Evolutionary conservation across 2,329 filamentous ascomycete genomes (phyloP), one percentile per base, ranked within the genome.

Genomic region (Sporothrix inflata): DNA sequence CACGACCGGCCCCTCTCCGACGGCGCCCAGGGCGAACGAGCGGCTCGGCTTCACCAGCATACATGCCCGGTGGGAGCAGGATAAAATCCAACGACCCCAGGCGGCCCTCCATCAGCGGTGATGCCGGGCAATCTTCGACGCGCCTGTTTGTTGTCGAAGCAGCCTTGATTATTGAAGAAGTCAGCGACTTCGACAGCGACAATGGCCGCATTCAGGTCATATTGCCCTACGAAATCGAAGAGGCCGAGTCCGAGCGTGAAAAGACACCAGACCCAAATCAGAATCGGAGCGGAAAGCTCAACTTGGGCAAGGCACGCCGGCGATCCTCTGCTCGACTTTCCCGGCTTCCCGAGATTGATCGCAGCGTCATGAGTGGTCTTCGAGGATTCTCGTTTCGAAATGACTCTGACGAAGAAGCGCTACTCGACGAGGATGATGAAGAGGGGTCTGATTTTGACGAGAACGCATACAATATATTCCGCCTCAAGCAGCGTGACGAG

Each of bases 141-240:
- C 34, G 73, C 14, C 14, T 69, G 6, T 40, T 70, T 14, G 14
- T 71, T 4, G 63, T 63, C 6, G 74, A 76, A 24, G 71, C 74
- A 14, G 74, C 77, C 47, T 81, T 86, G 49, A 77, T 79, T 12
- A 79, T 87, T 40, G 85, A 87, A 73, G 85, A 83, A 69, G 73
- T 83, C 30, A 80, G 77, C 76, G 81, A 86, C 73, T 81, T 85
- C 71, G 84, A 85, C 71, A 82, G 81, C 75, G 84, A 83, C 34
- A 81, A 80, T 53, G 83, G 84, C 4, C 81, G 81, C 21, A 77
- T 82, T 30, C 81, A 81, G 42, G 79, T 85, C 34, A 76, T 87
- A 30, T 80, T 78, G 11, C 85, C 85, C 0, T 80, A 81, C 14
- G 81, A 83, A 71, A 85, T 86, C 69, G 86, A 87, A 75, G 83